Evolutionary conservation across 1,139 yeast species (phyloP).

Genomic region (Kodamaea suecica): DNA sequence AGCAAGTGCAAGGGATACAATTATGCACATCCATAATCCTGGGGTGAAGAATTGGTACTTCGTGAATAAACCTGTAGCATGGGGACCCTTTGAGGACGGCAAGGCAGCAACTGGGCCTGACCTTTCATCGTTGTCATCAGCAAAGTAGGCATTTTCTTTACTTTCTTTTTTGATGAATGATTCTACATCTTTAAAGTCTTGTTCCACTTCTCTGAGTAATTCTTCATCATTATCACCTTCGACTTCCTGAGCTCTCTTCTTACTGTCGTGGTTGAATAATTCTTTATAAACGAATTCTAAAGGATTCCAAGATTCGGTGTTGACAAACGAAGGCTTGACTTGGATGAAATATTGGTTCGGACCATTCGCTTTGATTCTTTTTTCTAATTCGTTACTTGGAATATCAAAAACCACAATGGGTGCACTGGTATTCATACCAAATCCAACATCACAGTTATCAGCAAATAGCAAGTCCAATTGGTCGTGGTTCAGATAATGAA

Average conservation of each 20-base stretch:
- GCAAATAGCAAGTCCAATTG: conserved; percentile 24
- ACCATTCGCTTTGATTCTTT: conserved; percentile 15
- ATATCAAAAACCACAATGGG: conserved; percentile 24
- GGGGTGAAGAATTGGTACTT: conserved; percentile 44
- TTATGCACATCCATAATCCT: conserved; percentile 66
- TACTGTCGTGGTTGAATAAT: no score
- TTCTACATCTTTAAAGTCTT: conserved; percentile 34
- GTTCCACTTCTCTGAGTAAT: conserved; percentile 30
- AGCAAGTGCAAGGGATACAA: conserved; percentile 55
- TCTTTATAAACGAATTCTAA: no score
- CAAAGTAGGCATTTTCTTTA: no score
- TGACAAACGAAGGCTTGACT: conserved; percentile 29
- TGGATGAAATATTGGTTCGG: conserved; percentile 29
- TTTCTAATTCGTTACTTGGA: conserved; percentile 18
- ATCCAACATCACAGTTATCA: conserved; percentile 14
- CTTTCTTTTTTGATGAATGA: conserved; percentile 30
- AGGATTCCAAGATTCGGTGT: conserved; percentile 18
- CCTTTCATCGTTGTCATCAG: conserved; percentile 21
- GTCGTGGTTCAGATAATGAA: conserved; percentile 25
- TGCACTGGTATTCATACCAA: conserved; percentile 6
- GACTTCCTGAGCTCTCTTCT: conserved; percentile 9
- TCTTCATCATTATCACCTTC: conserved; percentile 16
- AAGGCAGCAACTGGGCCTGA: conserved; percentile 13
- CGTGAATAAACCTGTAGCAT: conserved; percentile 27
- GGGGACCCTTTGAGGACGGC: conserved; percentile 6